Evolutionary conservation across 2,329 filamentous ascomycete species (phyloP), one percentile per base, ranked within the genome.

Genomic region (Alternaria sp.): DNA sequence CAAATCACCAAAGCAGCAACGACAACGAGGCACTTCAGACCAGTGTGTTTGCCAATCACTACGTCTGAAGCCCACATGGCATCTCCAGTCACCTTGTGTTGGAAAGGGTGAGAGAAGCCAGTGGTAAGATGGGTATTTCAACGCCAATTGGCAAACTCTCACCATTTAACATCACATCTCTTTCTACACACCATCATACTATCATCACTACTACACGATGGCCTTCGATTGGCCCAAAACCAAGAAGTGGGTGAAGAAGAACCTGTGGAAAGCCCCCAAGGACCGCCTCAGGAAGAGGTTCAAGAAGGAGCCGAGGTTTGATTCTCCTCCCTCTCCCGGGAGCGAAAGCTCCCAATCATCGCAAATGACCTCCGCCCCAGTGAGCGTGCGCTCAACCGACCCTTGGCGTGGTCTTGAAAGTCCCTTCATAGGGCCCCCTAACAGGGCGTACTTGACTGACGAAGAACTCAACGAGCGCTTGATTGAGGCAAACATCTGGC

Each of bases 81-180:
- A 36, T 50, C 30, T 38, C 9, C 46, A 38, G 46, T 50, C 46
- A 50, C 46, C 30, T 36, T 36, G 46, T 36, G 11, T 50, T 36
- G 20, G 46, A 16, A 49, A 34, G 14, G 30, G 46, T 34, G 28
- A 49, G 14, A 22, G 2, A 49, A 49, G 46, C 46, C 22, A 36
- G 5, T 34, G 46, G 30, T 16, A n/a, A 27, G 20, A 22, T 38
- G 5, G 9, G 30, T 36, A 50, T 36, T 36, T 18, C 30, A 50
- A 20, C 32, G 36, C 6, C 46, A 6, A 36, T 27, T 36, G 30
- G 46, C 46, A 50, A 50, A 50, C 46, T 36, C 46, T 38, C 46
- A 25, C 46, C 46, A 50, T 20, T 40, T 18, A 36, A 30, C 32
- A 27, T 16, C 30, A 49, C 30, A 49, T 12, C 12, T 22, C 18